These are phyloP conservation scores for Aspergillus novofumigatus DNA, from an alignment of 2,329 filamentous ascomycete genomes.

Conservation along the genomic window DNA sequence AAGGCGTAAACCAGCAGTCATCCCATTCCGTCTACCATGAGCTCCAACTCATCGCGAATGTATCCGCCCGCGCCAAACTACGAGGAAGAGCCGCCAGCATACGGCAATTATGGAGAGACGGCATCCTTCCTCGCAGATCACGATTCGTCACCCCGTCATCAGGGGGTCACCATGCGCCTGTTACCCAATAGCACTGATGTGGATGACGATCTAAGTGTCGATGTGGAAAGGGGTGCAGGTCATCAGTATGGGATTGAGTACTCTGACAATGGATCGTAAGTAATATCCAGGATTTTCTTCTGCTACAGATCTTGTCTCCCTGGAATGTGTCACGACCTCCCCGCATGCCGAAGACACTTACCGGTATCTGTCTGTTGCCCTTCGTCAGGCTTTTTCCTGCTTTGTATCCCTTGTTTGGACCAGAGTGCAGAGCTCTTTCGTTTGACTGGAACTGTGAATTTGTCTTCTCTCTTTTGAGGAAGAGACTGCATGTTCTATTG, in stretches of 20 bases:
- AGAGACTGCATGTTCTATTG: not conserved
- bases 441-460: not conserved
- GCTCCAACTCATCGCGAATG: slow-evolving; percentile 19
- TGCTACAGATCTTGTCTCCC: slow-evolving; percentile 9
- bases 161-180: slow-evolving; percentile 43
- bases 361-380: slow-evolving; percentile 2
- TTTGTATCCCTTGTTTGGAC: slow-evolving; percentile 5
- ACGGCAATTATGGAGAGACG: slow-evolving; percentile 30
- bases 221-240: slow-evolving; percentile 22
- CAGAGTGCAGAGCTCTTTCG: not conserved
- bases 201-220: slow-evolving; percentile 30
- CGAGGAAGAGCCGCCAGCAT: slow-evolving; percentile 42
- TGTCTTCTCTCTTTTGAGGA: not conserved
- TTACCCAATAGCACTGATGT: slow-evolving; percentile 38
- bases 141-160: slow-evolving; percentile 26
- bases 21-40: slow-evolving; percentile 10
- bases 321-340: not conserved
- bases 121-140: slow-evolving; percentile 27
- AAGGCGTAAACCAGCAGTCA: not conserved
- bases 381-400: not conserved
- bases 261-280: slow-evolving; percentile 35
- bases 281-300: slow-evolving; percentile 26
- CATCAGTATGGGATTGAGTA: slow-evolving; percentile 26
- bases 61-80: slow-evolving; percentile 33
- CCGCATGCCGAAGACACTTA: slow-evolving; percentile 11